Percentiles rank a stretch among this genome's conserved stretches.
Conservation (phyloP, 2,329 filamentous ascomycete genomes). For the Fusarium ramigenum region DNA sequence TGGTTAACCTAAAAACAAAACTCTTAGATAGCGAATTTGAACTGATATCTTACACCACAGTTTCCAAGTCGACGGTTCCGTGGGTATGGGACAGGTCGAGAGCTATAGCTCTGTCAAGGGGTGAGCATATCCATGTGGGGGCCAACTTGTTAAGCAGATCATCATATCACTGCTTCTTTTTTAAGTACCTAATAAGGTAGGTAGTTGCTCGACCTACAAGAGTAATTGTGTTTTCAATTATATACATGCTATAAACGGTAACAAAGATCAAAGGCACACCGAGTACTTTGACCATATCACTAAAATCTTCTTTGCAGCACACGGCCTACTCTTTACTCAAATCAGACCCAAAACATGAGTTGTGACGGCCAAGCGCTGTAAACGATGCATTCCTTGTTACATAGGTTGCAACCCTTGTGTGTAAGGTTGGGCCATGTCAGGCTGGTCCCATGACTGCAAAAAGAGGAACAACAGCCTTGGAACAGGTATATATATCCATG, state of each 20-base stretch:
- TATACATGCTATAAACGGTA: not conserved
- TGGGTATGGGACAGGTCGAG: not conserved
- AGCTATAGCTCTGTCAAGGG: constrained; percentile 12
- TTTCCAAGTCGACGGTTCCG: not conserved
- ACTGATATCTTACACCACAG: not conserved
- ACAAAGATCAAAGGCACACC: not conserved
- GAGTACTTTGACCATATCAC: not conserved
- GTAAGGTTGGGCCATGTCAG: constrained; percentile 36
- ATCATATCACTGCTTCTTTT: not conserved
- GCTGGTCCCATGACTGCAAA: constrained; percentile 38
- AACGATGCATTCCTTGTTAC: constrained; percentile 22
- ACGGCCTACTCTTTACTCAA: not conserved
- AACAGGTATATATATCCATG: constrained; percentile 15
- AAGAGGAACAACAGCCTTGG: constrained; percentile 32
- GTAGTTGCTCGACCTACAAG: not conserved
- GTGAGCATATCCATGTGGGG: constrained; percentile 36
- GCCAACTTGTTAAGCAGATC: not conserved
- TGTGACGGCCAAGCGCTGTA: constrained; percentile 11
- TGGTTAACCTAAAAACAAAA: not conserved
- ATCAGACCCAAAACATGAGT: not conserved
- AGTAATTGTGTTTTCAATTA: not conserved
- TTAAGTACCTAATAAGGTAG: not conserved
- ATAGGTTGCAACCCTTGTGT: constrained; percentile 20
- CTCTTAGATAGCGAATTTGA: not conserved
- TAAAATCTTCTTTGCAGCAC: not conserved